phyloP scores from a whole-genome alignment of 176 grass and related monocot genomes.

The Avena atlantica region DNA sequence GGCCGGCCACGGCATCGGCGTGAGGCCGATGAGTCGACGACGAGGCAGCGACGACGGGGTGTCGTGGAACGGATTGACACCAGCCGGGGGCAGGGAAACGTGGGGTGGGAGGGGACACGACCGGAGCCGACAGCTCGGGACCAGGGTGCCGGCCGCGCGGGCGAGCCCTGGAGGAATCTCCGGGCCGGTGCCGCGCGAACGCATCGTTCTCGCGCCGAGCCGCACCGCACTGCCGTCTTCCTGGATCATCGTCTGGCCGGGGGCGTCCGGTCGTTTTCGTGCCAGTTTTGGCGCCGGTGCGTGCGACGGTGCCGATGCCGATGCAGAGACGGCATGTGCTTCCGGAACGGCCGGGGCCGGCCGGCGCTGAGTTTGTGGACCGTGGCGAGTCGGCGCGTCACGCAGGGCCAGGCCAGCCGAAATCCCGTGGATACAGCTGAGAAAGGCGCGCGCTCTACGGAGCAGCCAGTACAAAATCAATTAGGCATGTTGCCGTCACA shows the following conservation, averaged over 20 bases:
- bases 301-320: background rate
- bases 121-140: slow-evolving; percentile 28
- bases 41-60: slow-evolving; percentile 19
- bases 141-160: slow-evolving; percentile 24
- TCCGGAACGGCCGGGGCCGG: slow-evolving; percentile 21
- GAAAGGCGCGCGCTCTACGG: background rate
- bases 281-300: slow-evolving; percentile 30
- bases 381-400: slow-evolving; percentile 34
- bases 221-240: background rate
- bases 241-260: background rate
- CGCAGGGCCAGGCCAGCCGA: background rate
- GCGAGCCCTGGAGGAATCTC: background rate
- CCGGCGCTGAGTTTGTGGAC: background rate
- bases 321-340: slow-evolving; percentile 39
- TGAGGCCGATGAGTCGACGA: slow-evolving; percentile 24
- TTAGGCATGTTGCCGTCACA: slow-evolving; percentile 32
- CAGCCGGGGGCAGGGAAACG: slow-evolving; percentile 45
- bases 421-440: background rate
- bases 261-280: slow-evolving; percentile 22
- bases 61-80: slow-evolving; percentile 42
- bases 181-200: slow-evolving; percentile 5
- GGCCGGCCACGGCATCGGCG: slow-evolving; percentile 37
- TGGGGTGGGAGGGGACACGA: slow-evolving; percentile 11
- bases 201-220: too few species aligned
- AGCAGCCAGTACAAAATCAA: background rate